Conservation (phyloP, 306 rosid species). For the Prunus mira region DNA sequence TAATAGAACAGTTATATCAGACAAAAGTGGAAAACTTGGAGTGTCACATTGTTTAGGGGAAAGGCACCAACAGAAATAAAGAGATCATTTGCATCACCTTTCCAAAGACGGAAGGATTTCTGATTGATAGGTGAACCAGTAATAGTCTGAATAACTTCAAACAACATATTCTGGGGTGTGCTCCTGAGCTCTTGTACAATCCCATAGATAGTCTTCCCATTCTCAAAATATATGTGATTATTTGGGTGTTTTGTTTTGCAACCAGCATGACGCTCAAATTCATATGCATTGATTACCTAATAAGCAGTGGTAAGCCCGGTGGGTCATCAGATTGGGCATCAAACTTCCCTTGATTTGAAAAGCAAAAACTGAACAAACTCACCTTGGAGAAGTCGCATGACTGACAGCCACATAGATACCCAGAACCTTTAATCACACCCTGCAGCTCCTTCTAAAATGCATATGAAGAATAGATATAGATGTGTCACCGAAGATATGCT, state of each 20-base stretch:
- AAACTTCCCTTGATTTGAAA: background rate
- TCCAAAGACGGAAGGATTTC: constrained; percentile 70
- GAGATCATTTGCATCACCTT: constrained; percentile 38
- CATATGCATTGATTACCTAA: constrained; percentile 72
- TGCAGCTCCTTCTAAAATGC: constrained; percentile 71
- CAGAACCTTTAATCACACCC: constrained; percentile 67
- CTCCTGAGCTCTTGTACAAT: constrained; percentile 80
- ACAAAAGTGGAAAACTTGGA: background rate
- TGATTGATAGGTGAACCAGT: constrained; percentile 77
- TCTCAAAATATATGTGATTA: constrained; percentile 79
- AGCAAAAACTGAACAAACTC: constrained; percentile 19
- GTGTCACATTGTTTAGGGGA: background rate
- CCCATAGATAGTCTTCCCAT: constrained; percentile 80
- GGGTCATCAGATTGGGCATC: constrained; percentile 13
- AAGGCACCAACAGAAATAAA: background rate
- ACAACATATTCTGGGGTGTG: constrained; percentile 66
- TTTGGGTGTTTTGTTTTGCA: constrained; percentile 88
- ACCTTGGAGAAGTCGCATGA: constrained; percentile 67
- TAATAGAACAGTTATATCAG: constrained; percentile 5
- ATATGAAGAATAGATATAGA: constrained; percentile 40
- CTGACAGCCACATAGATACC: constrained; percentile 70
- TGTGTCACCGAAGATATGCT: constrained; percentile 44
- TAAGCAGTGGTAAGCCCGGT: constrained; percentile 11
- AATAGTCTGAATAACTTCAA: constrained; percentile 70
- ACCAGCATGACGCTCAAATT: constrained; percentile 81